Evolutionary conservation across 176 grass and related monocot species (phyloP).

Genomic region (Luzula sylvatica): DNA sequence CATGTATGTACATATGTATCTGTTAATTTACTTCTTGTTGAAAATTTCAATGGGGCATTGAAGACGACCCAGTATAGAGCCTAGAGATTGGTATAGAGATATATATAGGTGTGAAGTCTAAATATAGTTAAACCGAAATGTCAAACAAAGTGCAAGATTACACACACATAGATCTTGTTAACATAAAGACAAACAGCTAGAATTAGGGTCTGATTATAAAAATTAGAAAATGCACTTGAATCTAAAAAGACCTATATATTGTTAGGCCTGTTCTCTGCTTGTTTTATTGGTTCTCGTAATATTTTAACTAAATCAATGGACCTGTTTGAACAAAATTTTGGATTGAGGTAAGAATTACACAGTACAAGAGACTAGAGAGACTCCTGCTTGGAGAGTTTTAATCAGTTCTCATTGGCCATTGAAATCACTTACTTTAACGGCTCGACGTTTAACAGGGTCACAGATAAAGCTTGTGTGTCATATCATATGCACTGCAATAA

Average conservation of each 20-base stretch:
- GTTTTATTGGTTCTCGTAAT: constrained; percentile 12
- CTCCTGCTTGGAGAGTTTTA: constrained; percentile 1
- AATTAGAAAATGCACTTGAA: neutral
- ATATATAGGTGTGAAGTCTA: neutral
- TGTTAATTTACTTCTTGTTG: neutral
- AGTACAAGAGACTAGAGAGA: constrained; percentile 9
- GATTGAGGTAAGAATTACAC: neutral
- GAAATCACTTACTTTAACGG: constrained; percentile 2
- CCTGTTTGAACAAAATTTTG: constrained; percentile 5
- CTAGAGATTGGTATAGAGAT: constrained; percentile 9
- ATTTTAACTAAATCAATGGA: neutral
- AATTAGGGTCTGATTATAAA: constrained; percentile 7
- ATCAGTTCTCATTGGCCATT: constrained; percentile 22
- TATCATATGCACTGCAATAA: constrained; percentile 5
- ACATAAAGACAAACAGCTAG: constrained; percentile 15
- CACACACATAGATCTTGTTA: constrained; percentile 18
- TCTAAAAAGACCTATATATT: constrained; percentile 3
- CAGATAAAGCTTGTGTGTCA: constrained; percentile 1
- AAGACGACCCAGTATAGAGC: neutral
- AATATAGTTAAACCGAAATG: neutral
- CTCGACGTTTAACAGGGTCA: neutral
- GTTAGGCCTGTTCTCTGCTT: neutral
- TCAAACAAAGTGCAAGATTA: constrained; percentile 10
- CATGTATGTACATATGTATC: neutral
- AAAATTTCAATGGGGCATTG: constrained; percentile 3